phyloP scores from a whole-genome alignment of 2,329 filamentous ascomycete genomes.

The Cytospora chrysosperma region DNA sequence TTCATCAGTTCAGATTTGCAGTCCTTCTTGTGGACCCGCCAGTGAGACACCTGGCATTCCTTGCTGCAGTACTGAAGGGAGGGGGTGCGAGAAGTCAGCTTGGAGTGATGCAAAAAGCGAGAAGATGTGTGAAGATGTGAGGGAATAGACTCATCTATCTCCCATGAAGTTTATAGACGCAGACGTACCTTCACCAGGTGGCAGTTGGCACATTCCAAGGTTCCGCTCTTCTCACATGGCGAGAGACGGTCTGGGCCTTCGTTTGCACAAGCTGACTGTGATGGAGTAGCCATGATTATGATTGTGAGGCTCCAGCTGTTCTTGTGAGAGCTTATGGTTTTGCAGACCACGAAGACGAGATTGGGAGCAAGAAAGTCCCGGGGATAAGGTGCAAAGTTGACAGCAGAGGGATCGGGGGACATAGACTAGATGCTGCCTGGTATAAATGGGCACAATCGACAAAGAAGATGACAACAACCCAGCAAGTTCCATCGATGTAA shows the following conservation, averaged over 20 bases:
- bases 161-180: background rate
- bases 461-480: background rate
- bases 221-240: background rate
- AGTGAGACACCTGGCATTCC: constrained; percentile 1
- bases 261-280: background rate
- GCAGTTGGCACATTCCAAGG: background rate
- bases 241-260: background rate
- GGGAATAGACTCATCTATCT: background rate
- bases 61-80: background rate
- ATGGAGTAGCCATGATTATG: background rate
- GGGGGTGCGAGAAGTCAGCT: background rate
- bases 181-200: background rate
- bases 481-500: background rate
- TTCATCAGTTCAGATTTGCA: background rate
- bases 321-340: background rate
- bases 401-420: background rate
- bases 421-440: background rate
- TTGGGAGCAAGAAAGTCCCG: background rate
- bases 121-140: no score
- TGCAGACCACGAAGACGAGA: background rate
- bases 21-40: background rate
- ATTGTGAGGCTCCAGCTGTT: background rate
- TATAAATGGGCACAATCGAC: background rate
- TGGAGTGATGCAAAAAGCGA: background rate
- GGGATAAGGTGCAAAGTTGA: background rate